Evolutionary conservation across 768 basidiomycete genomes (phyloP), one percentile per base, ranked within the genome.

Genomic region (Leccinum arenicola): DNA sequence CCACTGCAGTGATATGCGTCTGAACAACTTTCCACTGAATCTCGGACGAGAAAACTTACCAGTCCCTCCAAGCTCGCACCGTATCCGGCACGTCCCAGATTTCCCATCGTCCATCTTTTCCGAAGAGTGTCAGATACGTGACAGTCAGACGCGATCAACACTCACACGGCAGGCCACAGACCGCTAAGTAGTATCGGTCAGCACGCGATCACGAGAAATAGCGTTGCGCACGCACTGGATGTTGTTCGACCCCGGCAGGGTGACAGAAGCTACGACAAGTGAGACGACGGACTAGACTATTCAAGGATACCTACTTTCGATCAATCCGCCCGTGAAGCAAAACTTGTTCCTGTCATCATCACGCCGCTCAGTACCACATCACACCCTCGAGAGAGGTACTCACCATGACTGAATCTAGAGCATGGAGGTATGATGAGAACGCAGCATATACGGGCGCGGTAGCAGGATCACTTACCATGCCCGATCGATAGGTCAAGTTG

Each of bases 321-420:
- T 79, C 52, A 89, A 72, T 45, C 91, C 91, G 6, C 88, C 88
- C 10, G 89, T 90, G 69, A 93, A 92, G 71, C 89, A 93, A 63
- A 95, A 85, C 74, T 86, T 85, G 70, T 86, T 87, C 82, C 76
- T 75, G 6, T 43, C 50, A 25, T 48, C 29, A 55, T 52, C 27
- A 55, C 48, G 47, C 4, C 17, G 21, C 38, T 66, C 57, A 64
- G 19, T 14, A 43, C 21, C 59, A 29, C 4, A 12, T 31, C 19
- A n/a, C 21, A 53, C 14, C 29, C 2, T 15, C 40, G 0, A 29
- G 31, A 17, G 52, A 17, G 17, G 36, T 21, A 58, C 64, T 48
- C 17, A 71, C 73, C 73, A 73, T 19, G 71, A 62, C 59, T 73
- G 72, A 52, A 73, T 57, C 72, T 73, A 56, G 10, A 50, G 19